phyloP scores from a whole-genome alignment of 352 stramenopile species.

The Peronosclerospora sorghi region DNA sequence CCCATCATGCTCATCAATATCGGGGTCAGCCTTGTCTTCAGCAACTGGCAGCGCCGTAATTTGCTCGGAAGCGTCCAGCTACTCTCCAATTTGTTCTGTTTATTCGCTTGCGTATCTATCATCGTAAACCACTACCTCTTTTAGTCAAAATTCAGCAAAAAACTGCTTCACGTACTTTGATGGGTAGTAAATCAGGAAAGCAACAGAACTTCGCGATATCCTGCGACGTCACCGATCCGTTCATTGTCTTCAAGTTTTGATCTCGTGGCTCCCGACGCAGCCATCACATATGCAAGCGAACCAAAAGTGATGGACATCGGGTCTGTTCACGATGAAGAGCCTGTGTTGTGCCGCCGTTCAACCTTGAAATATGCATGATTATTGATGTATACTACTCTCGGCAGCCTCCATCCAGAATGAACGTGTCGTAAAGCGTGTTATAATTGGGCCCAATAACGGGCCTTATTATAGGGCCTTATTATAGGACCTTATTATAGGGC shows the following conservation, averaged over 20 bases:
- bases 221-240: constrained; percentile 2
- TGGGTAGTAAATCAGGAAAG: constrained; percentile 6
- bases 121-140: constrained; percentile 1
- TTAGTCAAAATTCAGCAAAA: constrained; percentile 2
- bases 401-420: constrained; percentile 5
- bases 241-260: not conserved
- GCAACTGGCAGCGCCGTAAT: not conserved
- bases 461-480: too few species aligned
- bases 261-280: too few species aligned
- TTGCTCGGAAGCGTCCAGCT: not conserved
- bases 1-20: too few species aligned
- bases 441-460: too few species aligned
- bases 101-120: not conserved
- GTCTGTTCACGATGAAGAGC: not conserved
- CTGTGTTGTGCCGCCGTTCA: not conserved
- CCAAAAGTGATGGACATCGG: constrained; percentile 5
- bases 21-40: too few species aligned
- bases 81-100: not conserved
- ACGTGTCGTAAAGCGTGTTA: too few species aligned
- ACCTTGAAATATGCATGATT: constrained; percentile 4
- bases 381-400: constrained; percentile 1
- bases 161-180: not conserved
- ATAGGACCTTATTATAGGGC: too few species aligned
- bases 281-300: not conserved
- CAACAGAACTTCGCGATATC: constrained; percentile 3